Evolutionary conservation across 1,284 basidiomycete genomes (phyloP).

Genomic region (Rhodofomes roseus): DNA sequence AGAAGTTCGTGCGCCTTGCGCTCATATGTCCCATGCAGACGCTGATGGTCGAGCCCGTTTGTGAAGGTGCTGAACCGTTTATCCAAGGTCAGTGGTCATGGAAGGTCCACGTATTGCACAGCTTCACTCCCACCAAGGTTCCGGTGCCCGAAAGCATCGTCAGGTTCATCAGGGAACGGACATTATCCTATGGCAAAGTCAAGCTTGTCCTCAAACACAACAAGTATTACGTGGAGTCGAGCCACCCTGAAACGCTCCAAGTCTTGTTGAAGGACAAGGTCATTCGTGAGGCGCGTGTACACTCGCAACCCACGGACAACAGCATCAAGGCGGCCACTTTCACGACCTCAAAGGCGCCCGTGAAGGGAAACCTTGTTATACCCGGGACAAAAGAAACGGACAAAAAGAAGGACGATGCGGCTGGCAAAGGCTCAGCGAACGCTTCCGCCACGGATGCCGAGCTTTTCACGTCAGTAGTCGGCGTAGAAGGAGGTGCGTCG

Average conservation of each 20-base stretch:
- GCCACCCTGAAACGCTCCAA: slow-evolving; percentile 88
- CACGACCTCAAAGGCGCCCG: slow-evolving; percentile 79
- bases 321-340: slow-evolving; percentile 78
- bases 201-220: slow-evolving; percentile 97
- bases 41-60: slow-evolving; percentile 18
- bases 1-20: slow-evolving; percentile 62
- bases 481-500: slow-evolving; percentile 77
- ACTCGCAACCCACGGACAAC: slow-evolving; percentile 57
- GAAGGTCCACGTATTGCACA: not conserved
- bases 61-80: slow-evolving; percentile 77
- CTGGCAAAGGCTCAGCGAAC: slow-evolving; percentile 29
- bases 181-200: slow-evolving; percentile 93
- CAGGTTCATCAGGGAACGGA: slow-evolving; percentile 85
- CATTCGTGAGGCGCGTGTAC: slow-evolving; percentile 79
- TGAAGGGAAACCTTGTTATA: slow-evolving; percentile 78
- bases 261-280: slow-evolving; percentile 80
- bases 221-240: slow-evolving; percentile 93
- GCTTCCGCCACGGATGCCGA: slow-evolving; percentile 56
- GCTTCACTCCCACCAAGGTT: slow-evolving; percentile 47
- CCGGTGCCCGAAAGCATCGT: slow-evolving; percentile 85
- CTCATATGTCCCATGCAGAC: slow-evolving; percentile 11
- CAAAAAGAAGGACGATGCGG: slow-evolving; percentile 59
- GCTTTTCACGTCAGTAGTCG: slow-evolving; percentile 88
- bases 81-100: slow-evolving; percentile 61
- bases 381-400: slow-evolving; percentile 78